These are phyloP conservation scores for Candida hispaniensis DNA, from an alignment of 805 yeast genomes.

Conservation along the genomic window DNA sequence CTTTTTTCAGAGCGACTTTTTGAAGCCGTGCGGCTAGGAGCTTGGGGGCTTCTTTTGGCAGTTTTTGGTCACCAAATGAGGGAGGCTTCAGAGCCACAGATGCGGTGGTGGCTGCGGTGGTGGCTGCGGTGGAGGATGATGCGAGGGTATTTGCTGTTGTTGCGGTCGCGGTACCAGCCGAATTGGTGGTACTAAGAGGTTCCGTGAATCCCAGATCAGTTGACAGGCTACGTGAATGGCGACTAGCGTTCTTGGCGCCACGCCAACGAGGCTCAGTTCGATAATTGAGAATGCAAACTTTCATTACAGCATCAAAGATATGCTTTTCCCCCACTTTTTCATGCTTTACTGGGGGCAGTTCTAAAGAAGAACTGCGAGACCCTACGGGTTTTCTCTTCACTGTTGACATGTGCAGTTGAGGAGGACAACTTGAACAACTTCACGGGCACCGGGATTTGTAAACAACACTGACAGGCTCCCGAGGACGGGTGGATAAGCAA, in stretches of 20 bases:
- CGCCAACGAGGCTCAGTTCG: conserved; percentile 15
- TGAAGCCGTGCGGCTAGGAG: conserved; percentile 29
- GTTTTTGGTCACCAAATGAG: conserved; percentile 22
- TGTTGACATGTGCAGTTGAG: conserved; percentile 12
- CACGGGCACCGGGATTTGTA: too few relatives aligned
- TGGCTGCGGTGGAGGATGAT: too few relatives aligned
- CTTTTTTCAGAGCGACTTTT: conserved; percentile 27
- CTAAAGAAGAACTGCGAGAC: conserved; percentile 1
- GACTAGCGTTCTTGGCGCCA: conserved; percentile 16
- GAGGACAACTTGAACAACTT: too few relatives aligned
- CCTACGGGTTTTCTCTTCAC: conserved; percentile 13
- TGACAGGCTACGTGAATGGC: conserved; percentile 3
- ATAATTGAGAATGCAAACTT: conserved; percentile 8
- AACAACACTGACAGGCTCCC: too few relatives aligned
- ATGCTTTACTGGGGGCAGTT: too few relatives aligned
- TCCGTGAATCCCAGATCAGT: conserved; percentile 6
- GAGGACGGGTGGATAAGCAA: too few relatives aligned
- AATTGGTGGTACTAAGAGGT: too few relatives aligned
- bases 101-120: too few relatives aligned
- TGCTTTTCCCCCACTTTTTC: conserved; percentile 9
- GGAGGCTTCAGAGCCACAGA: not conserved
- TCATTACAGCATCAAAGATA: conserved; percentile 14
- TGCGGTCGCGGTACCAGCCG: too few relatives aligned
- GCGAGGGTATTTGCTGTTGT: too few relatives aligned
- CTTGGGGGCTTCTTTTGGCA: conserved; percentile 26